Conservation (phyloP, 2,329 filamentous ascomycete genomes). For the Trichoderma breve region DNA sequence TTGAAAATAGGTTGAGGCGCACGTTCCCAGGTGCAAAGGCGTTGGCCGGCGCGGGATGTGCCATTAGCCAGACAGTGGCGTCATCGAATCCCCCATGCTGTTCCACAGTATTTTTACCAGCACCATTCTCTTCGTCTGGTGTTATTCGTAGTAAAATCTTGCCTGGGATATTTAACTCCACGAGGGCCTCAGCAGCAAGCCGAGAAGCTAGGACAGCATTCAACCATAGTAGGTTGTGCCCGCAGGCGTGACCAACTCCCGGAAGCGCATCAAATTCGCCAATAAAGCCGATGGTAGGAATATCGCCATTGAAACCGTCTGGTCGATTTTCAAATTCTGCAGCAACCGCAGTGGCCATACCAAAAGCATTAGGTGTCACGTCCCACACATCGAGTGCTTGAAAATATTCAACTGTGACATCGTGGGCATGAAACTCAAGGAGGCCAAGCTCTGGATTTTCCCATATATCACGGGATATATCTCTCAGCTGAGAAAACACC, state of each 20-base stretch:
- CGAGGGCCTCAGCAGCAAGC: constrained; percentile 28
- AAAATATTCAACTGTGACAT: not conserved
- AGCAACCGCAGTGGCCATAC: not conserved
- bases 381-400: not conserved
- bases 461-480: no score
- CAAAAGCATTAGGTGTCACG: not conserved
- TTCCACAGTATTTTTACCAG: constrained; percentile 35
- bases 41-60: constrained; percentile 25
- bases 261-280: constrained; percentile 47
- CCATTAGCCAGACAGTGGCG: constrained; percentile 31
- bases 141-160: constrained; percentile 41
- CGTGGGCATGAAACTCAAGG: not conserved
- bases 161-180: constrained; percentile 23
- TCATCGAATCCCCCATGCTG: constrained; percentile 28
- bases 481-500: no score
- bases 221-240: constrained; percentile 45
- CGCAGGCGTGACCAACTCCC: constrained; percentile 45
- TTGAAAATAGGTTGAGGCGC: not conserved
- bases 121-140: constrained; percentile 43
- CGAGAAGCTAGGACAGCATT: constrained; percentile 36
- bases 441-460: not conserved
- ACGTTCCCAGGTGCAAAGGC: not conserved
- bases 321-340: not conserved
- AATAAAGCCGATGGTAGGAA: constrained; percentile 19
- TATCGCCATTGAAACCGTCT: not conserved